A percentile compares a stretch with the other conserved stretches of the same genome.
phyloP scores from a whole-genome alignment of 768 basidiomycete species.

The Dioszegia hungarica region DNA sequence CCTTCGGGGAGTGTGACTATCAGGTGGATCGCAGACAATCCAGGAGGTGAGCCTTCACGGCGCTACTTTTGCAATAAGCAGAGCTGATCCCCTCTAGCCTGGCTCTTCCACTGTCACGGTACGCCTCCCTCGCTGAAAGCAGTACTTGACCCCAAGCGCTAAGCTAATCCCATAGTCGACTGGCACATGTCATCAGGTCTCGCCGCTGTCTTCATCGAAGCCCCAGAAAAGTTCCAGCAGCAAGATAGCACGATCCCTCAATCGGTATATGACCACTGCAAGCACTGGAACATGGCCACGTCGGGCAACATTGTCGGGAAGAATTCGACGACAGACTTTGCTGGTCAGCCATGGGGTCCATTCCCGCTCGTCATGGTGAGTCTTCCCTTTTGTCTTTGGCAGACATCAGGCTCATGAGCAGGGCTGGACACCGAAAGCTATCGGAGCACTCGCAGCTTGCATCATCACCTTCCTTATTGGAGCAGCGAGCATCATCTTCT shows the following conservation, averaged over 20 bases:
- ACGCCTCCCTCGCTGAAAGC: background rate
- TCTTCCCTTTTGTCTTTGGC: background rate
- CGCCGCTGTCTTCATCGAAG: constrained; percentile 76
- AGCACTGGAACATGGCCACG: constrained; percentile 56
- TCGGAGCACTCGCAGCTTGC: constrained; percentile 56
- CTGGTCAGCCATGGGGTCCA: constrained; percentile 59
- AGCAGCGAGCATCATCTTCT: constrained; percentile 79
- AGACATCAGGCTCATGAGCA: constrained; percentile 9
- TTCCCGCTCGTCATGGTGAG: constrained; percentile 66
- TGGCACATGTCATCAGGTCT: constrained; percentile 58
- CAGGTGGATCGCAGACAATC: constrained; percentile 81
- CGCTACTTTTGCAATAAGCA: constrained; percentile 55
- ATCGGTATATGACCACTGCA: constrained; percentile 67
- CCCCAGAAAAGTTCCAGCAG: constrained; percentile 66
- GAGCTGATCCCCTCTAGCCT: background rate
- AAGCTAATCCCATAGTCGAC: constrained; percentile 31
- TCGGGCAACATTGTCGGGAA: constrained; percentile 86
- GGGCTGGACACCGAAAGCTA: constrained; percentile 50
- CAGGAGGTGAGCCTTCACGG: constrained; percentile 59
- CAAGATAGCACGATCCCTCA: constrained; percentile 53
- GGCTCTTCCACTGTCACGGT: constrained; percentile 56
- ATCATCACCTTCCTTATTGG: constrained; percentile 79
- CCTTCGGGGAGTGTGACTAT: constrained; percentile 65
- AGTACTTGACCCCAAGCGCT: too few species aligned
- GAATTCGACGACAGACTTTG: constrained; percentile 61